Evolutionary conservation across 306 rosid genomes (phyloP), one percentile per base, ranked within the genome.

Genomic region (Vachellia collinsii): DNA sequence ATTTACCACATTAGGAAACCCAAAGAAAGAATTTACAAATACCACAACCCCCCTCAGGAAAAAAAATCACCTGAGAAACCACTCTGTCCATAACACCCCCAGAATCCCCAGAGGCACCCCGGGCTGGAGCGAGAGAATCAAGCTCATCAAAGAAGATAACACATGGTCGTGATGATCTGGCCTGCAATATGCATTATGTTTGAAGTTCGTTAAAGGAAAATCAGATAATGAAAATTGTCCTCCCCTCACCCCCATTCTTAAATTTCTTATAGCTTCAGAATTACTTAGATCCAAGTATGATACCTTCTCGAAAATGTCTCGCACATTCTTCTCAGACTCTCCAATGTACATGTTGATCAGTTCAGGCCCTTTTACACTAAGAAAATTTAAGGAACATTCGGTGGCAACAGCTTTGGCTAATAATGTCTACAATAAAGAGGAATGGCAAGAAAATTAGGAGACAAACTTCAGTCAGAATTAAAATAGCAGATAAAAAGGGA

Each of bases 341-440:
- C 99, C 99, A 75, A 95, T 93, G 88, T 93, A 95, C 99, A 95
- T 95, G 79, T 95, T 95, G 84, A 93, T 95, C 63, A 95, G 87
- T 74, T 95, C 99, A 62, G 98, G 99, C 77, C 98, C 99, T 85
- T 95, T 95, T 58, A 95, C 98, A 51, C 99, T 89, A 72, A 95
- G 92, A 87, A 95, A 93, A 87, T 95, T 95, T 81, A 95, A 88
- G 81, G 98, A 93, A 64, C 99, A 95, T 84, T 93, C 96, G 5
- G 99, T 93, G 68, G 99, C 99, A 84, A 95, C 97, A 77, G 98
- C 99, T 91, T 95, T 95, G 83, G 97, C 99, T 80, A 95, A 85
- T 78, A 95, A 85, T 59, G 99, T 93, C 99, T 93, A 86, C 53
- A 37, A 79, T 54, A 51, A 71, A 67, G 74, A 80, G 70, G 48